Base-by-base conservation (phyloP, 345 rosid genomes). In the Erucastrum elatum region DNA sequence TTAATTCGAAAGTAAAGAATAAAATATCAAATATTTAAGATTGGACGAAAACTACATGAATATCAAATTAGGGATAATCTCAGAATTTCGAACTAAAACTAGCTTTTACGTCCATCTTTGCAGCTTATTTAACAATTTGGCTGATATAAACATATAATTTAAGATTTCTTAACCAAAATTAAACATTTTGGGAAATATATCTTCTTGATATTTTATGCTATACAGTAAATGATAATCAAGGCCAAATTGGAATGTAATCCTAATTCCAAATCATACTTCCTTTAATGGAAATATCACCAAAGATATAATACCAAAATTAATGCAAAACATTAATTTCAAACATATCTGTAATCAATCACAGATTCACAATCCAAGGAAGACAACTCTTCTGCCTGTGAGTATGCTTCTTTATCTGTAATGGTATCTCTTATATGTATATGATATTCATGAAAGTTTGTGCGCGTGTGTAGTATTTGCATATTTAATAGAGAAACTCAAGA, bases 231-330 rank as follows among this genome's bases (percentile, higher is more conserved):
- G 12, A 4, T 62, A 5, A 62, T 62, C 30, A 51, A 33, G 4
- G 25, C 26, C 39, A 63, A 9, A 51, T 53, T 62, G 64, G 56
- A 61, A 25, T 26, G n/a, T 63, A 51, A 35, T 69, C 30, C 12
- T 70, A 34, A 16, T 15, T 58, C 66, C 21, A 1, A 58, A 37
- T 35, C 10, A 70, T 69, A 62, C 9, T 77, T 70, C 75, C 64
- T 34, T 70, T n/a, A 2, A 33, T 49, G 6, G 29, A 66, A 63
- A 56, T 55, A 26, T 66, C 46, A 75, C 55, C 8, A 70, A 26
- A 51, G 65, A 71, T 70, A 15, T 70, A 56, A 16, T 77, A 64
- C 71, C 76, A 70, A 51, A 53, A 26, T 27, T 53, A 55, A 35
- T 11, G 27, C 39, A 41, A 68, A 17, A 8, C 13, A 25, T 44